Percentiles rank a stretch among this genome's conserved stretches.
Evolutionary conservation across 2,329 filamentous ascomycete species (phyloP).

Genomic region (Fusarium denticulatum): DNA sequence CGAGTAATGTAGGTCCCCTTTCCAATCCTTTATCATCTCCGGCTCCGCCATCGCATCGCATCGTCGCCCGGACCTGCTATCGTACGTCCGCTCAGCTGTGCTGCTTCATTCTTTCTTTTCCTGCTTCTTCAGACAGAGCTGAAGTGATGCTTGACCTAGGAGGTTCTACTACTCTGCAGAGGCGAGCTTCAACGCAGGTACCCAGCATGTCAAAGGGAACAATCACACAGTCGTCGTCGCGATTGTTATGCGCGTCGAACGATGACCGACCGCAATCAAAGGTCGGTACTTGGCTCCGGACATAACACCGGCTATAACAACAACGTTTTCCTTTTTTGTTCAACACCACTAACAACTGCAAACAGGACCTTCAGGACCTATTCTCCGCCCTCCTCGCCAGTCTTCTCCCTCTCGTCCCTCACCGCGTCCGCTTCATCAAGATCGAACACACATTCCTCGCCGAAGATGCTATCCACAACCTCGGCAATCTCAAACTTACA

Average conservation of each 20-base stretch:
- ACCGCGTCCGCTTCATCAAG: constrained; percentile 88
- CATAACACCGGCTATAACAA: constrained; percentile 6
- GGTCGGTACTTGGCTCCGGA: constrained; percentile 63
- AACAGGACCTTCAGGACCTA: constrained; percentile 93
- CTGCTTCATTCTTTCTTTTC: neutral
- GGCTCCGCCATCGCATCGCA: constrained; percentile 4
- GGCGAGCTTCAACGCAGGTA: constrained; percentile 10
- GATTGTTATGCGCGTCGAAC: constrained; percentile 94
- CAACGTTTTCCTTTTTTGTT: neutral
- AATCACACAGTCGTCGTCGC: constrained; percentile 81
- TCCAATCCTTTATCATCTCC: constrained; percentile 28
- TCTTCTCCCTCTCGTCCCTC: constrained; percentile 81
- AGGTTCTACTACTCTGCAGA: constrained; percentile 3
- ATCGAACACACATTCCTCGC: constrained; percentile 94
- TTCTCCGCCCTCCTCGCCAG: constrained; percentile 96
- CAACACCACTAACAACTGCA: neutral
- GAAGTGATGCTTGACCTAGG: constrained; percentile 17
- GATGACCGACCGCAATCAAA: constrained; percentile 95
- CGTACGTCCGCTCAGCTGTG: neutral
- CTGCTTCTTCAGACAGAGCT: neutral
- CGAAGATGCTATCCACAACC: constrained; percentile 97
- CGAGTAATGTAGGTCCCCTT: constrained; percentile 34
- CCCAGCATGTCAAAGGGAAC: constrained; percentile 29
- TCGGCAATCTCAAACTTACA: constrained; percentile 96
- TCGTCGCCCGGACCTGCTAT: neutral